These are phyloP conservation scores for Raddia distichophylla DNA, from an alignment of 176 grass and related monocot species.

Conservation along the genomic window DNA sequence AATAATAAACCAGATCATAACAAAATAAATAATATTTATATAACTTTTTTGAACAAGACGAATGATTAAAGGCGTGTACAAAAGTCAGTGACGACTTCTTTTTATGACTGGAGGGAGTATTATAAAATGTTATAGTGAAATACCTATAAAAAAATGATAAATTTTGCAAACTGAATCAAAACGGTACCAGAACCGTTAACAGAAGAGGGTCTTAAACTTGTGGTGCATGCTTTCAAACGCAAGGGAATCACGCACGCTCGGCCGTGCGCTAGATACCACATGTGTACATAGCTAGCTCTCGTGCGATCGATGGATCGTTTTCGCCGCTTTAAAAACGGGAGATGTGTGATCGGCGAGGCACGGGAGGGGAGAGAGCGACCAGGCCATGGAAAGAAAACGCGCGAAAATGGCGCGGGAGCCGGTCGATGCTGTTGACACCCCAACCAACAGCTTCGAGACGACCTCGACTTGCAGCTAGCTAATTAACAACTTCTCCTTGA, in stretches of 20 bases:
- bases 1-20: too few species aligned
- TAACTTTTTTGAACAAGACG: too few species aligned
- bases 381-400: constrained; percentile 19
- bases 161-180: too few species aligned
- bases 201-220: neutral
- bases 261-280: neutral
- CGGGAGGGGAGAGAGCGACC: neutral
- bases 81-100: too few species aligned
- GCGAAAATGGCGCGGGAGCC: neutral
- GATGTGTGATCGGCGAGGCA: neutral
- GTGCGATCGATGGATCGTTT: neutral
- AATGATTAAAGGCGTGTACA: too few species aligned
- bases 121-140: too few species aligned
- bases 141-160: too few species aligned
- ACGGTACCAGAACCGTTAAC: too few species aligned
- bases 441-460: constrained; percentile 25
- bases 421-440: constrained; percentile 27
- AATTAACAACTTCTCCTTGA: neutral
- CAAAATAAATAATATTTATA: too few species aligned
- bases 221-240: neutral
- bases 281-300: neutral
- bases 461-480: neutral
- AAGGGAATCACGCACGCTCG: neutral
- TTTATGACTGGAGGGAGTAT: too few species aligned
- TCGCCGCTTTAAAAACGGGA: neutral